Conservation (phyloP, 148 eudicot genomes). For the Chenopodium album region DNA sequence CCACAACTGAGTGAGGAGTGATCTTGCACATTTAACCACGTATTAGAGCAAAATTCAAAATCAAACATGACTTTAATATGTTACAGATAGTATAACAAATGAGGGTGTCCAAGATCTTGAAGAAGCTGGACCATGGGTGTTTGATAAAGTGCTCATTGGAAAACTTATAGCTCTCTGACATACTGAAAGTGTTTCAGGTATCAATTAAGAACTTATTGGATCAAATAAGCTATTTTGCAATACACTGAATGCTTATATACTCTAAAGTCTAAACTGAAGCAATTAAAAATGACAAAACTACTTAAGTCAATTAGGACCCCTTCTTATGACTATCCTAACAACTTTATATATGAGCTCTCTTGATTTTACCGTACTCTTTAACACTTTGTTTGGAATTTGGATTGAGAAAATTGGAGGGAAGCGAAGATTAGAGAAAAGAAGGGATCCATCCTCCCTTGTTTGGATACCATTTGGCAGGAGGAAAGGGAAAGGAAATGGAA, state of each 20-base stretch:
- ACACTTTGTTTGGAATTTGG: no score
- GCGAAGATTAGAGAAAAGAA: no score
- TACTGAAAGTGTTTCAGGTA: not conserved
- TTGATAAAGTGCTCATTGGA: not conserved
- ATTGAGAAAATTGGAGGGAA: no score
- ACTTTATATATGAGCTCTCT: no score
- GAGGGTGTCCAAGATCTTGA: not conserved
- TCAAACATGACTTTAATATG: not conserved
- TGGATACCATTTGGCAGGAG: no score
- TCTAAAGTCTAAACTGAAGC: not conserved
- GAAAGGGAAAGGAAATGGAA: no score
- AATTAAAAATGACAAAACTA: not conserved
- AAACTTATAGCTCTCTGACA: not conserved
- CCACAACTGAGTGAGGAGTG: no score
- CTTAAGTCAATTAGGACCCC: no score
- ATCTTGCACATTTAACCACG: not conserved
- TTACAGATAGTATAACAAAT: not conserved
- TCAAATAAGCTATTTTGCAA: not conserved
- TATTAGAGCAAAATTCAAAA: not conserved
- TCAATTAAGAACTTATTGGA: not conserved
- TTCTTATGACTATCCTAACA: no score
- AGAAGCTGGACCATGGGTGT: not conserved
- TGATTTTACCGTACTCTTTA: no score
- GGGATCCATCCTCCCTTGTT: no score
- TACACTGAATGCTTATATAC: not conserved